Evolutionary conservation across 768 basidiomycete species (phyloP).

Genomic region (Phaeotremella skinneri): DNA sequence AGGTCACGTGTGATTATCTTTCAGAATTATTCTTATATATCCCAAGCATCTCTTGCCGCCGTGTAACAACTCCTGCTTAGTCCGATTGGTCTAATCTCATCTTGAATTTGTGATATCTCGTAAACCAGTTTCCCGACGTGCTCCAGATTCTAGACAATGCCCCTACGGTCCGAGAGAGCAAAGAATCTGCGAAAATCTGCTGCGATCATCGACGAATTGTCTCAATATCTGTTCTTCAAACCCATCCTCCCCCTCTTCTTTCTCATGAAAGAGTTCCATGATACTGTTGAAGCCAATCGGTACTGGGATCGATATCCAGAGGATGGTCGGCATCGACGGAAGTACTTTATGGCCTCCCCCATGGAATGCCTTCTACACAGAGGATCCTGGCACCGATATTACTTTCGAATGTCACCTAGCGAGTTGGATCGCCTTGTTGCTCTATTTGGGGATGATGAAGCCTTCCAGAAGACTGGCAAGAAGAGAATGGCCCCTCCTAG

Average conservation of each 20-base stretch:
- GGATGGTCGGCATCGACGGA: background rate
- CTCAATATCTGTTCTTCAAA: background rate
- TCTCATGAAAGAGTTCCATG: background rate
- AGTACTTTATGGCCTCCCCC: background rate
- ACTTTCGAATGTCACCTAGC: conserved; percentile 5
- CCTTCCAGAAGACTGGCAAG: conserved; percentile 1
- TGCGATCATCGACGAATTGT: background rate
- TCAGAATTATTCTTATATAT: background rate
- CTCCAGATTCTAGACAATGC: background rate
- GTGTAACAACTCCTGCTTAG: background rate
- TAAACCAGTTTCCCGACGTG: background rate
- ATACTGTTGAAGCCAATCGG: background rate
- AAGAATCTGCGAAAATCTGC: background rate
- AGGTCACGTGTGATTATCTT: background rate
- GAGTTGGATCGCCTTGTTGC: conserved; percentile 5
- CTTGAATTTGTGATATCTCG: background rate
- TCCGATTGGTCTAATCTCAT: background rate
- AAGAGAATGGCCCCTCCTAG: conserved; percentile 2
- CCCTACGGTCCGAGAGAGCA: background rate
- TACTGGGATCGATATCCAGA: background rate
- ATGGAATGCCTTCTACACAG: too few relatives aligned
- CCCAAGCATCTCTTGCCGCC: background rate
- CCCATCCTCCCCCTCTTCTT: background rate
- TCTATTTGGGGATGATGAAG: conserved; percentile 6
- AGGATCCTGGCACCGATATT: conserved; percentile 1